Evolutionary conservation across 495 filamentous ascomycete genomes (phyloP).

Genomic region (Bryoglossum gracile): DNA sequence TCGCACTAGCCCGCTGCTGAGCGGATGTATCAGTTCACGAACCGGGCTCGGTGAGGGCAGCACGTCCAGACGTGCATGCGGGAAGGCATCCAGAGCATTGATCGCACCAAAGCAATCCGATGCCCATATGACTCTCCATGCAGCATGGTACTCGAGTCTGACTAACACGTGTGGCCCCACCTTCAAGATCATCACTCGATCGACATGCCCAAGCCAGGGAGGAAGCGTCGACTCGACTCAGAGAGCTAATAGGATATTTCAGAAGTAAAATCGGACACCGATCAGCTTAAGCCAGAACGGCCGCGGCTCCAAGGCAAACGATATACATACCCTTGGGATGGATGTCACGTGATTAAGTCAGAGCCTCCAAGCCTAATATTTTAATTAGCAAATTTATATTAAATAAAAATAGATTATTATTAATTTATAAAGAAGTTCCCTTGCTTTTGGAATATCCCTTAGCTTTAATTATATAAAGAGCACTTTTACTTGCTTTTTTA

Average conservation of each 20-base stretch:
- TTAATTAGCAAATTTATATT: too few species aligned
- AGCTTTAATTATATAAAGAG: too few species aligned
- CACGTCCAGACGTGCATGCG: not conserved
- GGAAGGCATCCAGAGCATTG: conserved; percentile 1
- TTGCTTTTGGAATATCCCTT: too few species aligned
- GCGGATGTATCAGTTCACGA: conserved; percentile 1
- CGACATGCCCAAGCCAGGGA: not conserved
- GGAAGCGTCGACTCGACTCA: not conserved
- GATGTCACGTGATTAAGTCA: too few species aligned
- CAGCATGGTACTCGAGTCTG: not conserved
- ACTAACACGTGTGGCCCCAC: not conserved
- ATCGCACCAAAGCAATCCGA: not conserved
- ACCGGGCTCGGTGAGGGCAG: not conserved
- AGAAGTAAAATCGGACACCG: not conserved
- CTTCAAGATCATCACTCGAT: conserved; percentile 3
- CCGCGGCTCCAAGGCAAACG: not conserved
- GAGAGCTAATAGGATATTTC: not conserved
- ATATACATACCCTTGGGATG: too few species aligned
- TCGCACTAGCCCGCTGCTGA: conserved; percentile 3
- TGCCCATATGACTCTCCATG: not conserved
- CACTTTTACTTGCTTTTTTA: too few species aligned
- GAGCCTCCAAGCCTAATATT: not conserved
- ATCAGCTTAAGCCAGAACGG: not conserved
- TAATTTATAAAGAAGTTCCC: too few species aligned
- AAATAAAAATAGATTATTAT: too few species aligned